These are phyloP conservation scores for Nakazawaea laoshanensis DNA, from an alignment of 805 yeast genomes.

Conservation along the genomic window DNA sequence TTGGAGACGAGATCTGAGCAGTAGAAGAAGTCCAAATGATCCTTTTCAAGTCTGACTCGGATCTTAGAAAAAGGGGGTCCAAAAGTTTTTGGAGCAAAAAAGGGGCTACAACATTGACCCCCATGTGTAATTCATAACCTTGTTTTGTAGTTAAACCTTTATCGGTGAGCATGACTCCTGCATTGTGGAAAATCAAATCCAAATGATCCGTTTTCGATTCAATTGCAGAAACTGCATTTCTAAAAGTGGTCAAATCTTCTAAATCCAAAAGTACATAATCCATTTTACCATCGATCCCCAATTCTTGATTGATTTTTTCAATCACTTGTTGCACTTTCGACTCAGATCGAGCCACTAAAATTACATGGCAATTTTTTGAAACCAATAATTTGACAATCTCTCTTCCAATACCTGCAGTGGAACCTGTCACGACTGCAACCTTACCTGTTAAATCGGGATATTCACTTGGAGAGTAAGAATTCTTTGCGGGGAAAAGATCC, in stretches of 20 bases:
- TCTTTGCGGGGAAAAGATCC: too few species aligned
- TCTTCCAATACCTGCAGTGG: slow-evolving; percentile 27
- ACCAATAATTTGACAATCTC: slow-evolving; percentile 17
- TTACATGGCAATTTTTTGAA: slow-evolving; percentile 1
- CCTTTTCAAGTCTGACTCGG: slow-evolving; percentile 18
- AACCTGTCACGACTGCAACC: slow-evolving; percentile 31
- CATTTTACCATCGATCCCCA: slow-evolving; percentile 14
- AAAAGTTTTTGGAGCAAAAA: slow-evolving; percentile 31
- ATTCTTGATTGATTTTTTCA: background rate
- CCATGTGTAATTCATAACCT: slow-evolving; percentile 37
- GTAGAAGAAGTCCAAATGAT: slow-evolving; percentile 37
- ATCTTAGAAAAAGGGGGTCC: slow-evolving; percentile 26
- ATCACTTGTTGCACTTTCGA: slow-evolving; percentile 15
- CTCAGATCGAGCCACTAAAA: slow-evolving; percentile 1
- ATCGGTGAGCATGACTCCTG: slow-evolving; percentile 28
- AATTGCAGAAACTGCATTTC: slow-evolving; percentile 25
- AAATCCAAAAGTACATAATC: slow-evolving; percentile 24
- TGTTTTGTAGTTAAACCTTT: slow-evolving; percentile 26
- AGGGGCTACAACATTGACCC: slow-evolving; percentile 38
- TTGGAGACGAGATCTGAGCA: slow-evolving; percentile 21
- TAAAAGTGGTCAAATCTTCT: slow-evolving; percentile 32
- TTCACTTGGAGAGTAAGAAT: slow-evolving; percentile 30
- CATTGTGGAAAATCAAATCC: slow-evolving; percentile 32
- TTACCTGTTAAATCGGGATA: slow-evolving; percentile 29
- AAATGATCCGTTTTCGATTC: slow-evolving; percentile 18